A percentile compares a stretch with the other conserved stretches of the same genome.
Evolutionary conservation across 1,284 basidiomycete species (phyloP).

Genomic region (Sphagnurus paluster): DNA sequence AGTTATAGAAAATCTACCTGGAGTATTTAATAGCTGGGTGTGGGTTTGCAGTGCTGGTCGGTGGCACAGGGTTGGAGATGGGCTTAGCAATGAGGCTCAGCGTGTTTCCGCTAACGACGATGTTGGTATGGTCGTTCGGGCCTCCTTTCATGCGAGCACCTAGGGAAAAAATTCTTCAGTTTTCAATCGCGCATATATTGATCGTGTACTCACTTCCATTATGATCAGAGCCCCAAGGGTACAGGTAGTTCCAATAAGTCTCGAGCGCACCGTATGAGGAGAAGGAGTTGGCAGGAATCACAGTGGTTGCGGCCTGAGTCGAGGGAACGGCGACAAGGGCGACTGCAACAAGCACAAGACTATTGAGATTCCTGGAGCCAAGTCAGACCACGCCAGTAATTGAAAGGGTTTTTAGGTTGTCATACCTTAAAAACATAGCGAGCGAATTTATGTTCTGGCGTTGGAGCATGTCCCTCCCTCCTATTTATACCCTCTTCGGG

Average conservation of each 20-base stretch:
- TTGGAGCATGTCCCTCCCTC: neutral
- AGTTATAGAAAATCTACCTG: conserved; percentile 23
- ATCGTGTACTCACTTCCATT: conserved; percentile 38
- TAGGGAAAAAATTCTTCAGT: conserved; percentile 12
- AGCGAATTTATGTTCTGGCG: neutral
- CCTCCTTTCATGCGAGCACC: conserved; percentile 43
- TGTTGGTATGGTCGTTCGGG: conserved; percentile 38
- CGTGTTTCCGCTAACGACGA: conserved; percentile 35
- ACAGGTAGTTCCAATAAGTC: conserved; percentile 41
- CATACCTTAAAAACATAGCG: conserved; percentile 12
- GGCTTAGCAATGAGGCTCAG: conserved; percentile 43
- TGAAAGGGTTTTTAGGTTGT: neutral
- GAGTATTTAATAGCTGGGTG: conserved; percentile 41
- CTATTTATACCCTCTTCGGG: conserved; percentile 9
- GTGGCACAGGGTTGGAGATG: conserved; percentile 36
- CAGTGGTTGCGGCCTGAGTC: conserved; percentile 34
- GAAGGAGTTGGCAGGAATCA: conserved; percentile 41
- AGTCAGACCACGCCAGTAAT: neutral
- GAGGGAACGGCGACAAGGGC: conserved; percentile 4
- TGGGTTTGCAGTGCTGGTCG: conserved; percentile 39
- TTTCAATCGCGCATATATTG: neutral
- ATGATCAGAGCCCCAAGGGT: conserved; percentile 47
- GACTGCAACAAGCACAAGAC: neutral
- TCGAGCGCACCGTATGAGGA: conserved; percentile 36
- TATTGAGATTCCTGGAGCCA: conserved; percentile 3